Percentiles rank a stretch among this genome's conserved stretches.
Conservation (phyloP, 352 stramenopile species). For the Halophytophthora polymorphica region DNA sequence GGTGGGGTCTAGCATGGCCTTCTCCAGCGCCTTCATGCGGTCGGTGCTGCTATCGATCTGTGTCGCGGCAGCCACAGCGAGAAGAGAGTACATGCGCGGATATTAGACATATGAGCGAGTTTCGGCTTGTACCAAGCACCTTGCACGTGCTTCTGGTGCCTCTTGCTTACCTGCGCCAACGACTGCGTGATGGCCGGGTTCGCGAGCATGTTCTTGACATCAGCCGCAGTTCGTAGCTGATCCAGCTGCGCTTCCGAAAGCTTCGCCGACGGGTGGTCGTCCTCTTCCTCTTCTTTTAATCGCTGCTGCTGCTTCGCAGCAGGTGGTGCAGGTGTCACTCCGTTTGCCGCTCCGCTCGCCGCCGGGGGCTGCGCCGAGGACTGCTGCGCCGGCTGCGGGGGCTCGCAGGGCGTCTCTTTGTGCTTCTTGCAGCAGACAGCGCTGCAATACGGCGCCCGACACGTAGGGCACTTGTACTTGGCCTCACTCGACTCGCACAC, state of each 20-base stretch:
- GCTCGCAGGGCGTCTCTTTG: conserved; percentile 63
- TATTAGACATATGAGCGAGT: neutral
- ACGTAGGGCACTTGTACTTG: conserved; percentile 86
- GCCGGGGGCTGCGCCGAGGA: conserved; percentile 7
- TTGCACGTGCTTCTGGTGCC: neutral
- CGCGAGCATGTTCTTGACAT: conserved; percentile 38
- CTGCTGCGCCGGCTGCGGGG: conserved; percentile 8
- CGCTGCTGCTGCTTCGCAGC: neutral
- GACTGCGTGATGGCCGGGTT: conserved; percentile 48
- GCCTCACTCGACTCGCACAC: conserved; percentile 48
- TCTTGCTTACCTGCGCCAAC: conserved; percentile 45
- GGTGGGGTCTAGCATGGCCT: conserved; percentile 58
- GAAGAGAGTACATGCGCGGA: conserved; percentile 2
- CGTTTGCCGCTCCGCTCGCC: conserved; percentile 6
- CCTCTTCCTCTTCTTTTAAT: conserved; percentile 30
- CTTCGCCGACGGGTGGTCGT: conserved; percentile 32
- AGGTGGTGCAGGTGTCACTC: neutral
- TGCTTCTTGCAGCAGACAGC: conserved; percentile 76
- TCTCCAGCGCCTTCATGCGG: conserved; percentile 75
- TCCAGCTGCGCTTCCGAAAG: conserved; percentile 56
- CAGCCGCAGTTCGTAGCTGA: conserved; percentile 27
- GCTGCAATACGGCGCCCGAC: conserved; percentile 71
- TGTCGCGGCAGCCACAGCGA: conserved; percentile 2
- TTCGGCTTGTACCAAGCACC: neutral
- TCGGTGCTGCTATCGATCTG: conserved; percentile 67